Evolutionary conservation across 768 basidiomycete species (phyloP), one percentile per base, ranked within the genome.

Genomic region (Peribolospora baueri): DNA sequence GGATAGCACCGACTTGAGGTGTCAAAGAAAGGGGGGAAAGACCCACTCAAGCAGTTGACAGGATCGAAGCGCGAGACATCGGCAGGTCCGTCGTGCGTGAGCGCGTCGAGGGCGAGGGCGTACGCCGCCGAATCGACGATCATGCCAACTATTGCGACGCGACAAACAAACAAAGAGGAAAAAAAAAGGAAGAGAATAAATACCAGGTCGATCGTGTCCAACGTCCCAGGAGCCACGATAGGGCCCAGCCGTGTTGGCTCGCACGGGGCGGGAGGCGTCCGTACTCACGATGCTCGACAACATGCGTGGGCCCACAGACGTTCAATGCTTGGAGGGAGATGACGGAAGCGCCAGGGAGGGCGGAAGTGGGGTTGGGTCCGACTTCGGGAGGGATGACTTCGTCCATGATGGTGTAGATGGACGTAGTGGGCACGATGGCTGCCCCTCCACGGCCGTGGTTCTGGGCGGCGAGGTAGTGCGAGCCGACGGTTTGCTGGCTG

Each of bases 331-430:
- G 62, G 0, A 63, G 40, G 1, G 54, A 43, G 37, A 57, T 53
- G 13, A 54, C 53, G 5, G 49, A 25, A 8, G 61, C 57, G 25
- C 62, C 62, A 10, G 46, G 45, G 0, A 66, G 56, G 1, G 38
- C 50, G 37, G 56, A 57, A 6, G 63, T 61, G 0, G 62, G 56
- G 6, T 56, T 48, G 45, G 58, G 52, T 8, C 39, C 14, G 36
- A 59, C 40, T 48, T 66, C 60, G 13, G 64, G 63, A 46, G 60
- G 60, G 46, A 65, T 60, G 11, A 65, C 60, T 14, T 66, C 61
- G 60, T 66, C 65, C 39, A 55, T 50, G 37, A 61, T 53, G 5
- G 62, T 64, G 55, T 54, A 63, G 37, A 62, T 51, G 14, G 57
- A 55, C 2, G 59, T 58, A 9, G 65, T 66, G 40, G 63, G 59